Evolutionary conservation across 2,329 filamentous ascomycete species (phyloP), one percentile per base, ranked within the genome.

Genomic region (Myotisia sp.): DNA sequence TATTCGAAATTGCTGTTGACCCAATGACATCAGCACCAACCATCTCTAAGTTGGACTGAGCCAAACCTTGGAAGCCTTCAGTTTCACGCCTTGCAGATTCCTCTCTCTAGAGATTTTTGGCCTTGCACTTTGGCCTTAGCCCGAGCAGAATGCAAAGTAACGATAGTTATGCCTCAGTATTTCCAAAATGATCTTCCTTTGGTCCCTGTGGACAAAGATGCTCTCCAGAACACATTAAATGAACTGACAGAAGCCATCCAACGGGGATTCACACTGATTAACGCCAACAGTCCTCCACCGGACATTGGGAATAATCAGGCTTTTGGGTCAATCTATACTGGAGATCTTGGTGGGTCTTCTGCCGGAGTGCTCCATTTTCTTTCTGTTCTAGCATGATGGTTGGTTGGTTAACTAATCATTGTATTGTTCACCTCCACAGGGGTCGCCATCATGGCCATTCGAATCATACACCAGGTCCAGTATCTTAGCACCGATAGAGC

Each of bases 401-500:
- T n/a, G n/a, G n/a, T n/a, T n/a, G n/a, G n/a, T n/a, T 26, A 17
- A 21, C 22, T 34, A 17, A 27, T 3, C 6, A 9, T 7, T 8
- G 9, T 5, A 2, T 5, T 26, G 5, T 10, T 22, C 6, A 24
- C 9, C 8, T 12, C 8, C n/a, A 27, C 37, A 58, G 58, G 58
- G 8, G 45, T 57, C 29, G 48, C 51, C 22, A 44, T 59, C 28
- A 46, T 54, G 26, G 56, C 58, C 30, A 45, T 59, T 8, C 55
- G 58, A n/a, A 47, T 60, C 10, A 48, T 50, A 7, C 53, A 50
- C 14, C 57, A 60, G 38, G 47, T 45, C 4, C 32, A 43, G 8
- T 49, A 48, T 6, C 32, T 60, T 10, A 36, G 28, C 1, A 24
- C 22, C 16, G 20, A 4, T 24, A 34, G 27, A 18, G 20, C 19